Evolutionary conservation across 352 stramenopile genomes (phyloP).

Genomic region (Globisporangium barbulae): DNA sequence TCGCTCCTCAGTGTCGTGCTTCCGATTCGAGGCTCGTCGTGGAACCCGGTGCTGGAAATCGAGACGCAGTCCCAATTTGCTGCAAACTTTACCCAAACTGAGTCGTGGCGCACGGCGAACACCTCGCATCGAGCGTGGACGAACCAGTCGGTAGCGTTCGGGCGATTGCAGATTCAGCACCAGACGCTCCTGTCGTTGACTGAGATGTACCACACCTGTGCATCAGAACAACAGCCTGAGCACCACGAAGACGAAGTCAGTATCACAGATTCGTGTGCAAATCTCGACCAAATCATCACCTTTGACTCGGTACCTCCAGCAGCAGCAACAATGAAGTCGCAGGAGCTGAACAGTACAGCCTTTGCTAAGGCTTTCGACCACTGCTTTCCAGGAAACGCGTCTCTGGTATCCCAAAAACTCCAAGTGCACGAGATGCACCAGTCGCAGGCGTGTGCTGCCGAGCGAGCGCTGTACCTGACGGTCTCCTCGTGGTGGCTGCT

Average conservation of each 20-base stretch:
- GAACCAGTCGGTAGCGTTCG: slow-evolving; percentile 8
- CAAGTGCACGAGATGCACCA: slow-evolving; percentile 32
- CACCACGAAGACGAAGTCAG: background rate
- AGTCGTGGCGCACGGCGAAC: background rate
- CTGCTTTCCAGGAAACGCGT: slow-evolving; percentile 2
- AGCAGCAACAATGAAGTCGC: background rate
- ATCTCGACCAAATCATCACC: background rate
- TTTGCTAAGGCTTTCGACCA: background rate
- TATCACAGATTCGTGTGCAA: background rate
- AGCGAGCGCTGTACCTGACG: slow-evolving; percentile 59
- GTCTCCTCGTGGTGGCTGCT: slow-evolving; percentile 64
- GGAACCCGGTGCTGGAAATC: slow-evolving; percentile 5
- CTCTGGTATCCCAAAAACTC: background rate
- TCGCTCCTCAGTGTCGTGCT: slow-evolving; percentile 8
- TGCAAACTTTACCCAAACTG: background rate
- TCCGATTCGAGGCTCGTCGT: slow-evolving; percentile 6
- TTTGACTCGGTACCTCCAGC: background rate
- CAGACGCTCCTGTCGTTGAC: slow-evolving; percentile 3
- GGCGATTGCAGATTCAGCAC: background rate
- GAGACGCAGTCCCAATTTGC: slow-evolving; percentile 1
- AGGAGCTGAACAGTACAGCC: background rate
- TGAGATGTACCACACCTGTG: slow-evolving; percentile 7
- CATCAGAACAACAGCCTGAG: background rate
- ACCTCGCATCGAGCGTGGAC: background rate
- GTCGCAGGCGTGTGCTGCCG: slow-evolving; percentile 40